Conservation (phyloP, 2,329 filamentous ascomycete genomes). For the Cordyceps fumosorosea region DNA sequence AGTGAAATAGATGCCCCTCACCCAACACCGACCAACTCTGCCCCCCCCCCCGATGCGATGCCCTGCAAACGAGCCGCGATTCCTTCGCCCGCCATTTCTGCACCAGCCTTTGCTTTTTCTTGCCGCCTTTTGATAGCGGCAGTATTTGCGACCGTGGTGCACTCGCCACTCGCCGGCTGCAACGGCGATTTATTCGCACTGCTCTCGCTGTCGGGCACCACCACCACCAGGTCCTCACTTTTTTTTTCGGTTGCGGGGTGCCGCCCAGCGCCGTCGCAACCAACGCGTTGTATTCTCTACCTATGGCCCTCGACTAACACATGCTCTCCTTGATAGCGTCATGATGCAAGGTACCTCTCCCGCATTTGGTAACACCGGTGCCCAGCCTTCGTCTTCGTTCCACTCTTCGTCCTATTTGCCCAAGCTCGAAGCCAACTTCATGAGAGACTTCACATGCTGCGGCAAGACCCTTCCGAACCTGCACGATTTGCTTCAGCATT, state of each 20-base stretch:
- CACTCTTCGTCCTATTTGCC: conserved; percentile 95
- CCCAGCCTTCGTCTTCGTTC: conserved; percentile 78
- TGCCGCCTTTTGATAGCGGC: neutral
- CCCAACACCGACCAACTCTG: conserved; percentile 9
- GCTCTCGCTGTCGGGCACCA: neutral
- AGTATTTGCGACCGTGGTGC: neutral
- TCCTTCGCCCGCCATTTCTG: neutral
- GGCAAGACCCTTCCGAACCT: conserved; percentile 82
- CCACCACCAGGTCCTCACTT: neutral
- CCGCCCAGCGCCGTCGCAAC: conserved; percentile 5
- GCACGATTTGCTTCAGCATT: conserved; percentile 92
- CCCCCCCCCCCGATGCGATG: conserved; percentile 13
- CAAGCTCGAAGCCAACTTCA: conserved; percentile 94
- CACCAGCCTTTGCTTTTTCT: neutral
- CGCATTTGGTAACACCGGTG: conserved; percentile 50
- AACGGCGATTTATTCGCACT: neutral
- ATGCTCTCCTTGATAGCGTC: conserved; percentile 52
- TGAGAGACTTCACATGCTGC: conserved; percentile 96
- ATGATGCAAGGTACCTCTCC: conserved; percentile 97
- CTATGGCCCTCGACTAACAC: conserved; percentile 17
- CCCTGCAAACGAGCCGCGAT: conserved; percentile 17
- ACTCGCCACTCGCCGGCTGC: neutral
- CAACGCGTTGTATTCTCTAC: conserved; percentile 1
- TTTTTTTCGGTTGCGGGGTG: conserved; percentile 10
- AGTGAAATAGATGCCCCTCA: conserved; percentile 34